Evolutionary conservation across 2,329 filamentous ascomycete species (phyloP).

Genomic region (Cryphonectria carpinicola): DNA sequence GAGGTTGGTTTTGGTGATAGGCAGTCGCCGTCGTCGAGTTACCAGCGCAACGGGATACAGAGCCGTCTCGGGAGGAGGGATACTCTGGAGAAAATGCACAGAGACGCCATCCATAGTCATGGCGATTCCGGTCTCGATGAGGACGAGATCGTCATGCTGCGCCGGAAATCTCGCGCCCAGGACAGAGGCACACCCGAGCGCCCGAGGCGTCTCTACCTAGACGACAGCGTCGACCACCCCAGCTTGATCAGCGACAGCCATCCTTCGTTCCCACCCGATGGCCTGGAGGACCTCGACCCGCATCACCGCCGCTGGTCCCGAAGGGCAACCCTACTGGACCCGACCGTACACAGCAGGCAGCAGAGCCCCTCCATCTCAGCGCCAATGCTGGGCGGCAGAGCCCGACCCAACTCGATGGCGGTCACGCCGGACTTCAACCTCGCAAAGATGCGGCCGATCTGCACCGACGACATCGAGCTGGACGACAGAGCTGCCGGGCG

Average conservation of each 20-base stretch:
- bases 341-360: neutral
- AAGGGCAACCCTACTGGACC: neutral
- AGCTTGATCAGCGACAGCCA: neutral
- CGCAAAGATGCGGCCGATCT: conserved; percentile 6
- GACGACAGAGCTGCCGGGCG: conserved; percentile 15
- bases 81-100: neutral
- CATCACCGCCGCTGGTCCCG: conserved; percentile 5
- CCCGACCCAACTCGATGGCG: neutral
- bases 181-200: conserved; percentile 11
- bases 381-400: conserved; percentile 5
- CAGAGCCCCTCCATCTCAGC: neutral
- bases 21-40: neutral
- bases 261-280: neutral
- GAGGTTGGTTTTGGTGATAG: neutral
- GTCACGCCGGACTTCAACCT: neutral
- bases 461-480: conserved; percentile 9
- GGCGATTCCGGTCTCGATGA: conserved; percentile 8
- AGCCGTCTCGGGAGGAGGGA: conserved; percentile 5
- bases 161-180: neutral
- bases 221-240: conserved; percentile 1
- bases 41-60: conserved; percentile 6
- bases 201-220: conserved; percentile 19
- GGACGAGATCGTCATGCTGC: conserved; percentile 16
- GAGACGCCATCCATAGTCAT: neutral
- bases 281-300: neutral